phyloP scores from a whole-genome alignment of 2,329 filamentous ascomycete species.

The Apiospora saccharicola region DNA sequence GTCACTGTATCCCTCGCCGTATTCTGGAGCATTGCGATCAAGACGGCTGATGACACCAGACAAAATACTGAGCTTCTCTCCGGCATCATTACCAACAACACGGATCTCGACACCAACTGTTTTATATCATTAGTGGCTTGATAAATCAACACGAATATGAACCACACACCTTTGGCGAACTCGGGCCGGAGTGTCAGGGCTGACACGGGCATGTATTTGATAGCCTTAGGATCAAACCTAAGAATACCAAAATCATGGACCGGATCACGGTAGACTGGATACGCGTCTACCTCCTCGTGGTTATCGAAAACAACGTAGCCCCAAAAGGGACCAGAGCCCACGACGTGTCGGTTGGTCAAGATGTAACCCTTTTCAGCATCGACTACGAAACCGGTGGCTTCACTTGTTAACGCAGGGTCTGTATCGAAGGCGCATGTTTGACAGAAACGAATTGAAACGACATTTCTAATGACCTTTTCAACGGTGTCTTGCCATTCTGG shows the following conservation, averaged over 20 bases:
- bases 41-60: conserved; percentile 96
- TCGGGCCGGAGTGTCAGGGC: conserved; percentile 84
- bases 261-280: conserved; percentile 95
- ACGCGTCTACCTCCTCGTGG: conserved; percentile 94
- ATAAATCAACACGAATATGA: background rate
- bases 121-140: background rate
- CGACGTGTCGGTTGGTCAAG: conserved; percentile 89
- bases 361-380: conserved; percentile 93
- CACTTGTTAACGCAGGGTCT: conserved; percentile 90
- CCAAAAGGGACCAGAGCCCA: conserved; percentile 95
- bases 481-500: conserved; percentile 96
- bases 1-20: conserved; percentile 96
- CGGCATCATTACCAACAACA: conserved; percentile 97
- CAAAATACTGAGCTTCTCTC: conserved; percentile 96
- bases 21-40: conserved; percentile 96
- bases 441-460: conserved; percentile 99
- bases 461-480: conserved; percentile 90
- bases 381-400: conserved; percentile 97
- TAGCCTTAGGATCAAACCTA: conserved; percentile 91
- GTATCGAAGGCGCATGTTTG: conserved; percentile 98
- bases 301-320: conserved; percentile 99
- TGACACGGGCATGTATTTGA: conserved; percentile 95
- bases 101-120: conserved; percentile 90
- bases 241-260: conserved; percentile 99
- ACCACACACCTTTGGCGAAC: conserved; percentile 69